Percentiles rank a stretch among this genome's conserved stretches.
phyloP scores from a whole-genome alignment of 176 grass and related monocot species.

The Oryza coarctata region DNA sequence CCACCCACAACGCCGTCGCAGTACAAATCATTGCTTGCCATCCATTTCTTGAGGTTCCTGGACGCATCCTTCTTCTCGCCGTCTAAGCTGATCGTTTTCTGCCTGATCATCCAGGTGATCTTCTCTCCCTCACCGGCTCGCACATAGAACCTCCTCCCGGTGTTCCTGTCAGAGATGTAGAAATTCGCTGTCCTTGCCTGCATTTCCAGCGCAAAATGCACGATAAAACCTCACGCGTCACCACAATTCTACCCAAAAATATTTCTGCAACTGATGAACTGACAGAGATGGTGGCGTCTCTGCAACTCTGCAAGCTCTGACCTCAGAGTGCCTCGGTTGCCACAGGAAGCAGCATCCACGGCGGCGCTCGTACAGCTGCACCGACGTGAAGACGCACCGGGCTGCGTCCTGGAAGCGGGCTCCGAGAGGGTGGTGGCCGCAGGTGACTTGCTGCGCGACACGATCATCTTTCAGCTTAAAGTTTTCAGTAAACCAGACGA shows the following conservation, averaged over 20 bases:
- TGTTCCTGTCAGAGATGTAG: conserved; percentile 74
- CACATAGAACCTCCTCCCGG: conserved; percentile 76
- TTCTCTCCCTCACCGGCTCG: conserved; percentile 57
- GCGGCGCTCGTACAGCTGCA: conserved; percentile 50
- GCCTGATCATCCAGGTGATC: conserved; percentile 57
- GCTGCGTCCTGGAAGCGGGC: conserved; percentile 61
- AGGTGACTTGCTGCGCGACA: conserved; percentile 86
- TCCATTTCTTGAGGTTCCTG: conserved; percentile 47
- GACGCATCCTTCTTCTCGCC: conserved; percentile 33
- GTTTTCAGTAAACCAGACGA: not conserved
- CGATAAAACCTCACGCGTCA: not conserved
- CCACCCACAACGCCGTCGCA: conserved; percentile 36
- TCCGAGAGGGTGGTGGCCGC: conserved; percentile 52
- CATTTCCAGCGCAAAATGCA: conserved; percentile 32
- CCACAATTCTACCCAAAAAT: not conserved
- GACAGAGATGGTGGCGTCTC: not conserved
- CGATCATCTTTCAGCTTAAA: not conserved
- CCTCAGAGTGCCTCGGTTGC: conserved; percentile 58
- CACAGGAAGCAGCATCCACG: conserved; percentile 49
- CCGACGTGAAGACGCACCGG: conserved; percentile 75
- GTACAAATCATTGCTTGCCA: conserved; percentile 41
- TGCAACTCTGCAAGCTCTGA: conserved; percentile 1
- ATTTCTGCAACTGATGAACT: not conserved
- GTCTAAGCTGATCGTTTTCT: conserved; percentile 38
- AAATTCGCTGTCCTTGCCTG: conserved; percentile 58